Conservation (phyloP, 495 filamentous ascomycete genomes). For the Penicillium psychrofluorescens region DNA sequence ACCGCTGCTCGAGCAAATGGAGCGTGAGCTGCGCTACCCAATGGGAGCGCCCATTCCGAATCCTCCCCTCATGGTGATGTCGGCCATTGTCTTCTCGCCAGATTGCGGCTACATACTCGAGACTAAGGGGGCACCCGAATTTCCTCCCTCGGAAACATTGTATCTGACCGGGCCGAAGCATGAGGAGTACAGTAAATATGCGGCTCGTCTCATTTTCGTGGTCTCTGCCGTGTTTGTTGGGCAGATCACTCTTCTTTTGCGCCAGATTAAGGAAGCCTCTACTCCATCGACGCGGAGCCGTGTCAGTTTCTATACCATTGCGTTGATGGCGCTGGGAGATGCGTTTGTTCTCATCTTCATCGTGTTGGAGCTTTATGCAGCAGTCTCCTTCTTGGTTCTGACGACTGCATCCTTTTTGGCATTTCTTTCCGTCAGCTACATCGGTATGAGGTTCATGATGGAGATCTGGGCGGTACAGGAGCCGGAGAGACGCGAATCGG, state of each 20-base stretch:
- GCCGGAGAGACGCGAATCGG: conserved; percentile 62
- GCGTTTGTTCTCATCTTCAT: conserved; percentile 60
- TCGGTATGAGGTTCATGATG: conserved; percentile 77
- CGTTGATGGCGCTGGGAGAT: conserved; percentile 81
- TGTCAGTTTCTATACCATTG: conserved; percentile 82
- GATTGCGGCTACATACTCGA: conserved; percentile 91
- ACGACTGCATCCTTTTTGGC: conserved; percentile 63
- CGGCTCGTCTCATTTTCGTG: conserved; percentile 59
- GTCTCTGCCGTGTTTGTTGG: conserved; percentile 56
- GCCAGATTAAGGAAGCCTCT: conserved; percentile 83
- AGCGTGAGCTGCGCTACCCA: conserved; percentile 78
- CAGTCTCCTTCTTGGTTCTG: conserved; percentile 62
- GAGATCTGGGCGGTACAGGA: conserved; percentile 85
- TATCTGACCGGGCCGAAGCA: conserved; percentile 74
- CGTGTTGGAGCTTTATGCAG: conserved; percentile 54
- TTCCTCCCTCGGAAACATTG: conserved; percentile 50
- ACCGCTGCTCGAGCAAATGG: conserved; percentile 56
- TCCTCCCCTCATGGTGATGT: conserved; percentile 69
- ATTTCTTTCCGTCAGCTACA: conserved; percentile 62
- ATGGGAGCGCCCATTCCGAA: conserved; percentile 66
- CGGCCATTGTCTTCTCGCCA: conserved; percentile 81
- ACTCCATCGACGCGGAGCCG: conserved; percentile 92
- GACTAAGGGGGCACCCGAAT: conserved; percentile 73
- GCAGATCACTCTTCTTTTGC: conserved; percentile 68
- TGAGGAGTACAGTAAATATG: conserved; percentile 61